Base-by-base conservation (phyloP, 1,284 basidiomycete species). In the Chondrostereum purpureum region DNA sequence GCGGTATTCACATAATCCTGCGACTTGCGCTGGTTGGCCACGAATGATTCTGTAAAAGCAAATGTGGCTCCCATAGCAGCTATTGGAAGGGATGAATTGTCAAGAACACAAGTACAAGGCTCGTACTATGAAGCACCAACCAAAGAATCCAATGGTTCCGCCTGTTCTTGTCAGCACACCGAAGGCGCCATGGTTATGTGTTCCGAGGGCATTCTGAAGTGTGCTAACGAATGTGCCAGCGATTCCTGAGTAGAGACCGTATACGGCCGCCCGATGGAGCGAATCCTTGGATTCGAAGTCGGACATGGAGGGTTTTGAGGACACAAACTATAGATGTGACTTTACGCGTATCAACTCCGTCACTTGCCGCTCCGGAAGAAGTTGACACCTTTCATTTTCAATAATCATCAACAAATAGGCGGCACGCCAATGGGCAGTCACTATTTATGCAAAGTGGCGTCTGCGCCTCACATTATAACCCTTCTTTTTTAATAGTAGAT, bases 61-160 rank as follows among this genome's bases (percentile, higher is more conserved):
- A 89, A 97, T 20, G 87, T 78, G 50, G 84, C 86, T 37, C 91
- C 93, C 81, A 95, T 88, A n/a, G 88, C 91, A 57, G 90, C 92
- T 93, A 53, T 50, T 50, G 27, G 39, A 49, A 45, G 20, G 45
- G 48, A 17, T 10, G 12, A 17, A 47, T 20, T 13, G 38, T 17
- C 21, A 33, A 18, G 13, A 13, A 21, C 18, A 41, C 21, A 20
- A 36, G 23, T 11, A 33, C 11, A 5, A 21, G 16, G 13, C 12
- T 16, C 27, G 31, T 13, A 39, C 20, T 3, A 21, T 13, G 14
- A 22, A 35, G 10, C 16, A 65, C 80, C 61, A 52, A 91, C 86
- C 82, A 62, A 93, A 93, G 65, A 88, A 77, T 13, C 81, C 87
- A 59, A 89, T 84, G 4, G 87, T 88, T 41, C 83, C 80, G 42